These are phyloP conservation scores for Tolypocladium cylindrosporum DNA, from an alignment of 2,329 filamentous ascomycete species.

Conservation along the genomic window DNA sequence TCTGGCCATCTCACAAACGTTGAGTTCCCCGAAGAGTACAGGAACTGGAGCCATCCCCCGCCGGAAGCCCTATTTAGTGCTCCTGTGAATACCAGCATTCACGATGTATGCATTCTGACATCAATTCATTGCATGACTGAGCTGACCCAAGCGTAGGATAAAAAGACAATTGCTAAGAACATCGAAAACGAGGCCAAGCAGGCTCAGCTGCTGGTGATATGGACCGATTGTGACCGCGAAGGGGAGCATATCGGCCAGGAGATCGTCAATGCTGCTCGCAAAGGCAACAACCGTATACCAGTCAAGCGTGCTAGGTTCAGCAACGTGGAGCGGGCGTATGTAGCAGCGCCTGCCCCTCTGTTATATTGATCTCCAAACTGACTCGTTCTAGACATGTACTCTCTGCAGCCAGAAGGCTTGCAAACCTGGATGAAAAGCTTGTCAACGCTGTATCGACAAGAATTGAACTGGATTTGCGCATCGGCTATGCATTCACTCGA, in stretches of 20 bases:
- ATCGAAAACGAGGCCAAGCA: constrained; percentile 68
- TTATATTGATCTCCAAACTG: constrained; percentile 2
- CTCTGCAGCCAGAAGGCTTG: constrained; percentile 66
- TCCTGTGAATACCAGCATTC: constrained; percentile 58
- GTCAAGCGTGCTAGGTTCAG: constrained; percentile 86
- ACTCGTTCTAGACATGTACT: constrained; percentile 62
- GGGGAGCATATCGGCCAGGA: constrained; percentile 94
- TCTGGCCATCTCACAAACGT: constrained; percentile 75
- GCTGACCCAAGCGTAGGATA: constrained; percentile 45
- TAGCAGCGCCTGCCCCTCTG: not conserved
- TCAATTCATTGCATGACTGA: not conserved
- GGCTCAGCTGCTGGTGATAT: constrained; percentile 76
- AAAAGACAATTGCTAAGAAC: constrained; percentile 72
- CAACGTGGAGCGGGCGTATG: constrained; percentile 85
- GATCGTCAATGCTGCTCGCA: constrained; percentile 70
- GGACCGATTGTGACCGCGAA: constrained; percentile 98
- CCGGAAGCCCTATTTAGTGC: constrained; percentile 75
- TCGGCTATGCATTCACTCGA: constrained; percentile 86
- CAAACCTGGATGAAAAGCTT: constrained; percentile 73
- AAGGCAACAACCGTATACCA: constrained; percentile 62
- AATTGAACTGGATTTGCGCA: constrained; percentile 86
- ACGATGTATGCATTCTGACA: constrained; percentile 37
- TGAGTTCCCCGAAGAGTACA: constrained; percentile 66
- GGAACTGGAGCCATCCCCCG: constrained; percentile 71
- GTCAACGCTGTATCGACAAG: constrained; percentile 79